Conservation (phyloP, 2,329 filamentous ascomycete species). For the Talaromyces sp. region DNA sequence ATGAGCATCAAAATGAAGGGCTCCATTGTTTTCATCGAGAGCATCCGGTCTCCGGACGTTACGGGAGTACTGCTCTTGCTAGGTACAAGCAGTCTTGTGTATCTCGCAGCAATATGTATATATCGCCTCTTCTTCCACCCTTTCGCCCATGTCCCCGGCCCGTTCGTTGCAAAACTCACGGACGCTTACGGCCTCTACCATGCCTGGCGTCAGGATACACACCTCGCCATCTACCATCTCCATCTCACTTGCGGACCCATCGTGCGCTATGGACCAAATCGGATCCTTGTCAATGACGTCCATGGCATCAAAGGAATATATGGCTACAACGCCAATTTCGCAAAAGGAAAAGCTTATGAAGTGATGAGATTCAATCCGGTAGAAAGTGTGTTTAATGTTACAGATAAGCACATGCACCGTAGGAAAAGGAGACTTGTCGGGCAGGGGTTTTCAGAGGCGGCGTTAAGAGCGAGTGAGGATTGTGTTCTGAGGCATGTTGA, state of each 20-base stretch:
- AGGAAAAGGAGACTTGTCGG: slow-evolving; percentile 14
- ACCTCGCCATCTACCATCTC: slow-evolving; percentile 4
- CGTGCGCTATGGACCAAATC: slow-evolving; percentile 9
- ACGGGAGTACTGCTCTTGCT: not conserved
- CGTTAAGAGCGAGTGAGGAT: slow-evolving; percentile 12
- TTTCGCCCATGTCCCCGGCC: slow-evolving; percentile 8
- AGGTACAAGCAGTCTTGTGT: not conserved
- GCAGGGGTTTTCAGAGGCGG: slow-evolving; percentile 12
- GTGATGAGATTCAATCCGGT: slow-evolving; percentile 7
- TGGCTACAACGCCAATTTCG: slow-evolving; percentile 4
- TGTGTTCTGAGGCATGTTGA: slow-evolving; percentile 10
- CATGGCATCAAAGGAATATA: slow-evolving; percentile 12
- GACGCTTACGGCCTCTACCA: slow-evolving; percentile 13
- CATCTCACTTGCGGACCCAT: slow-evolving; percentile 3
- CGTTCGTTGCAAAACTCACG: slow-evolving; percentile 9
- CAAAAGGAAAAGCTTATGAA: slow-evolving; percentile 5
- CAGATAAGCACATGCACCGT: slow-evolving; percentile 9
- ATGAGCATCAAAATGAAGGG: not conserved
- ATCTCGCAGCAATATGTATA: slow-evolving; percentile 2
- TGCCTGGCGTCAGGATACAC: slow-evolving; percentile 11
- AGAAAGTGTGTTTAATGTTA: slow-evolving; percentile 11
- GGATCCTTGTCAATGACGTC: slow-evolving; percentile 10
- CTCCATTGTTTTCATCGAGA: not conserved
- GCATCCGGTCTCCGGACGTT: not conserved
- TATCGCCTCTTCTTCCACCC: slow-evolving; percentile 15